phyloP scores from a whole-genome alignment of 2,329 filamentous ascomycete species.

The Exophiala mesophila region DNA sequence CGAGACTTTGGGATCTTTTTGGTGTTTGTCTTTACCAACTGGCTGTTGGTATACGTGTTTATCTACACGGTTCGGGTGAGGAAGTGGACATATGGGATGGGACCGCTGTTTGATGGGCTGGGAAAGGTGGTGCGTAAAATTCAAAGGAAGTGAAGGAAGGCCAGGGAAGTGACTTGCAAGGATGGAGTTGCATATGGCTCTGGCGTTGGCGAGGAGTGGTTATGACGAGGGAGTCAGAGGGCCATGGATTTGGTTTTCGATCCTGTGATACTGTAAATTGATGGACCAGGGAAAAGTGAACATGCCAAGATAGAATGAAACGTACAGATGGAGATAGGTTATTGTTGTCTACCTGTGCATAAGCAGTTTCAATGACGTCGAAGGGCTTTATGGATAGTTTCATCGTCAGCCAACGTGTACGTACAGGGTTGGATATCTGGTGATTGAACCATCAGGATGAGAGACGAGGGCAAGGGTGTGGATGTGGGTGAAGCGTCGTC shows the following conservation, averaged over 20 bases:
- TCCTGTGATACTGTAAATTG: no score
- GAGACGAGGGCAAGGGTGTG: no score
- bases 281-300: no score
- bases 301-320: no score
- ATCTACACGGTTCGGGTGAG: slow-evolving; percentile 67
- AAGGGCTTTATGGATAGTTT: no score
- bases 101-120: slow-evolving; percentile 48
- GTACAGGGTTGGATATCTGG: no score
- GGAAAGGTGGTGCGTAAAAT: slow-evolving; percentile 33
- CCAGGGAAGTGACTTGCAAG: neutral
- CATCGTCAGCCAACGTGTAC: no score
- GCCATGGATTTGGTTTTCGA: neutral
- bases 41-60: slow-evolving; percentile 69
- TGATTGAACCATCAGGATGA: no score
- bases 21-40: slow-evolving; percentile 66
- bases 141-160: neutral
- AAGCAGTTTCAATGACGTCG: no score
- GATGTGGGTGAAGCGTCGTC: no score
- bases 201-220: neutral
- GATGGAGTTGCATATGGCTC: neutral
- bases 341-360: no score
- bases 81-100: slow-evolving; percentile 67
- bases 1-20: slow-evolving; percentile 67
- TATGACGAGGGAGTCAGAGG: neutral
- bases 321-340: no score